phyloP scores from a whole-genome alignment of 768 basidiomycete species.

The Suillus paluster region DNA sequence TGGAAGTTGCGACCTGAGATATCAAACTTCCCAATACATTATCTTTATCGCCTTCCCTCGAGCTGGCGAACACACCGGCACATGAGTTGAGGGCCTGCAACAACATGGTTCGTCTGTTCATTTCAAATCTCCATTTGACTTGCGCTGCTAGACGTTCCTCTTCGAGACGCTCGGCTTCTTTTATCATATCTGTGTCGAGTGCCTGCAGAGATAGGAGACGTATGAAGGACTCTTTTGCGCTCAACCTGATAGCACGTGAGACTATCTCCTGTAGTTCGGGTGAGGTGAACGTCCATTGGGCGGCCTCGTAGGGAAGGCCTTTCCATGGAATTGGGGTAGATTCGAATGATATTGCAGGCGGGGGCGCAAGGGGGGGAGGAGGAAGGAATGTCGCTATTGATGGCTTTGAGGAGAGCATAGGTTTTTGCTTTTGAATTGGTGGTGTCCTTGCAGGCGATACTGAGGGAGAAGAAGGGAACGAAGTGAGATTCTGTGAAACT shows the following conservation, averaged over 20 bases:
- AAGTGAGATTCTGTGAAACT: neutral
- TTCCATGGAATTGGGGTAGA: slow-evolving; percentile 64
- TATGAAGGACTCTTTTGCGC: slow-evolving; percentile 70
- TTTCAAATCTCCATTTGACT: slow-evolving; percentile 68
- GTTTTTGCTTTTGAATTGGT: slow-evolving; percentile 13
- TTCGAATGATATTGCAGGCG: slow-evolving; percentile 62
- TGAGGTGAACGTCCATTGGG: slow-evolving; percentile 62
- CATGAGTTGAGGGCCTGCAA: slow-evolving; percentile 70
- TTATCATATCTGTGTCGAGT: slow-evolving; percentile 60
- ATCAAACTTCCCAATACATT: slow-evolving; percentile 48
- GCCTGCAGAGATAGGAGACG: slow-evolving; percentile 68
- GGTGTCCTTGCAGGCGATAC: slow-evolving; percentile 19
- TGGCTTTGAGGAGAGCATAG: slow-evolving; percentile 7
- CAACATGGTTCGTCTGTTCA: slow-evolving; percentile 69
- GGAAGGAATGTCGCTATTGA: slow-evolving; percentile 27
- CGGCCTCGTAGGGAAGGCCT: slow-evolving; percentile 70
- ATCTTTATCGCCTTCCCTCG: slow-evolving; percentile 39
- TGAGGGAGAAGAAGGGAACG: slow-evolving; percentile 9
- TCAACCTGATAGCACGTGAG: slow-evolving; percentile 69
- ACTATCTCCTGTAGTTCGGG: slow-evolving; percentile 68
- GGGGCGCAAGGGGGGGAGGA: slow-evolving; percentile 45
- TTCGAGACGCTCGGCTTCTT: slow-evolving; percentile 63
- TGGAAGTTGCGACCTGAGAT: slow-evolving; percentile 62
- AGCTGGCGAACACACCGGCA: slow-evolving; percentile 34
- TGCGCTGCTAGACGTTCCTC: slow-evolving; percentile 57